A percentile compares a stretch with the other conserved stretches of the same genome.
These are phyloP conservation scores for Sicyos edulis DNA, from an alignment of 306 rosid genomes.

Conservation along the genomic window DNA sequence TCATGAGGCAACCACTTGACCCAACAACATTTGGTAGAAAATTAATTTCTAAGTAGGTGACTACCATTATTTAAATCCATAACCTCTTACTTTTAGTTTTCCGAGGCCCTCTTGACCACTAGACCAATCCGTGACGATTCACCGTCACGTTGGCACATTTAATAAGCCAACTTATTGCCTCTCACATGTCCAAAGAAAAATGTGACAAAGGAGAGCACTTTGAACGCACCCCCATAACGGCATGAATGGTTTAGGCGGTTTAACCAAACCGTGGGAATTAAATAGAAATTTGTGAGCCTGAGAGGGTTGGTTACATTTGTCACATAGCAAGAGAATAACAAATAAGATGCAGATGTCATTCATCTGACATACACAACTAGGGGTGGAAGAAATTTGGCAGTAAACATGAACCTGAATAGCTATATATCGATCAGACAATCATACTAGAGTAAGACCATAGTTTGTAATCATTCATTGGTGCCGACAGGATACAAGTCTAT, in stretches of 20 bases:
- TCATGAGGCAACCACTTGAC: no score
- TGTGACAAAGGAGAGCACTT: background rate
- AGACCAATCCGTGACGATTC: no score
- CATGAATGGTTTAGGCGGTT: background rate
- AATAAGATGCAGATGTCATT: background rate
- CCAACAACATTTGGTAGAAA: no score
- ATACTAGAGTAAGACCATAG: background rate
- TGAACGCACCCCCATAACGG: background rate
- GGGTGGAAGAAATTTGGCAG: background rate
- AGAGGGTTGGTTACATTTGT: background rate
- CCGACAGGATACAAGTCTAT: background rate
- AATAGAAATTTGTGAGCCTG: background rate
- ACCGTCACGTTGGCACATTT: no score
- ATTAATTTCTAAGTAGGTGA: no score
- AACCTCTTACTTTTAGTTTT: no score
- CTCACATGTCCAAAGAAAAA: no score
- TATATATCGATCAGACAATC: background rate
- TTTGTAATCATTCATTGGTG: background rate
- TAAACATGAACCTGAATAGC: background rate
- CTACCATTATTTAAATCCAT: no score
- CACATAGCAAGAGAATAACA: background rate
- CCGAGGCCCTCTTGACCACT: no score
- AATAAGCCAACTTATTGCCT: no score
- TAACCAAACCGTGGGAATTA: background rate
- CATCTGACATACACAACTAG: background rate